These are phyloP conservation scores for Vaccinium myrtillus DNA, from an alignment of 148 eudicot species.

Conservation along the genomic window DNA sequence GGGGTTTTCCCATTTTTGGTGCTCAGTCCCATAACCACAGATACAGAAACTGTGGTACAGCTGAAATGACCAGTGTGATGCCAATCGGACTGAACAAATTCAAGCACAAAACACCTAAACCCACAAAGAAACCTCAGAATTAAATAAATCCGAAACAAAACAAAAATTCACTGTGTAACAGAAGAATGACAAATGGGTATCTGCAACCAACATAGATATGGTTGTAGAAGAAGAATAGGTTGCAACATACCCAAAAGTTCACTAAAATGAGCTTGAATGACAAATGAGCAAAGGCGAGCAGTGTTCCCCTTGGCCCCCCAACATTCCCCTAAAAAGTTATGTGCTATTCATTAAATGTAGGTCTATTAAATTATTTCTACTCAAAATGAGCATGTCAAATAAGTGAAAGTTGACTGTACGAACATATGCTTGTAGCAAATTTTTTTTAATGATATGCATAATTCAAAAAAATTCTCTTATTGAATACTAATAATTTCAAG, in stretches of 20 bases:
- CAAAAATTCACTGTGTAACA: neutral
- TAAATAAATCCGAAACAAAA: neutral
- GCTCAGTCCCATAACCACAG: constrained; percentile 69
- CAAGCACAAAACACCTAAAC: constrained; percentile 14
- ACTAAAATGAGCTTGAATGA: too few relatives aligned
- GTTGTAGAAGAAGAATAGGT: neutral
- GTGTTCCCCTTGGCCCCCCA: too few relatives aligned
- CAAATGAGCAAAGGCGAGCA: too few relatives aligned
- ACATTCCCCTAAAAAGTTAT: too few relatives aligned
- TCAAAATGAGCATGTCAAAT: too few relatives aligned
- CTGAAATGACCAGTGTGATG: neutral
- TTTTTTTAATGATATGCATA: too few relatives aligned
- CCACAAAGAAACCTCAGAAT: neutral
- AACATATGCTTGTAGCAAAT: too few relatives aligned
- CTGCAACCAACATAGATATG: neutral
- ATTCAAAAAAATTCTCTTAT: too few relatives aligned
- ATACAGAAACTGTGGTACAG: constrained; percentile 8
- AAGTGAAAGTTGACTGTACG: too few relatives aligned
- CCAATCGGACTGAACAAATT: neutral
- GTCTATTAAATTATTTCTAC: too few relatives aligned
- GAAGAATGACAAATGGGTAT: neutral
- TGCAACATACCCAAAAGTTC: neutral
- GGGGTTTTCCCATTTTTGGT: constrained; percentile 63
- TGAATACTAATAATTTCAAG: too few relatives aligned
- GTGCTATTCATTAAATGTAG: too few relatives aligned